These are phyloP conservation scores for Calonectria hawksworthii DNA, from an alignment of 2,329 filamentous ascomycete genomes.

Conservation along the genomic window DNA sequence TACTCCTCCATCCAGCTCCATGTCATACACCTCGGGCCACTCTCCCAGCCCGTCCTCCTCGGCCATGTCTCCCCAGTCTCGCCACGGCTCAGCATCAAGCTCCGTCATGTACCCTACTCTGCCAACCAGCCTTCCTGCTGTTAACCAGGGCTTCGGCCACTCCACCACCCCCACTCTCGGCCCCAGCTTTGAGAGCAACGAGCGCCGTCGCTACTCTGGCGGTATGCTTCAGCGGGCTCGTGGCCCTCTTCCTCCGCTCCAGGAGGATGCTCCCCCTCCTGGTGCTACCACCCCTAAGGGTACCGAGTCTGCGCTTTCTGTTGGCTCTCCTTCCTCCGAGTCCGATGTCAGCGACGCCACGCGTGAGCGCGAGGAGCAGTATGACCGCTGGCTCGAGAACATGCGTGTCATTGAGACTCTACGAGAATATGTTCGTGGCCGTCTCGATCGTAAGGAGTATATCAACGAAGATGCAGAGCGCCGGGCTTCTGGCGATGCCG, in stretches of 20 bases:
- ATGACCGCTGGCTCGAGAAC: slow-evolving; percentile 76
- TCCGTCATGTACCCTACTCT: slow-evolving; percentile 82
- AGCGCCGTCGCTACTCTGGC: slow-evolving; percentile 75
- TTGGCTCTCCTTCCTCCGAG: slow-evolving; percentile 68
- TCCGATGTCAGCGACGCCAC: slow-evolving; percentile 66
- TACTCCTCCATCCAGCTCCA: slow-evolving; percentile 80
- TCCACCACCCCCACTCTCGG: slow-evolving; percentile 80
- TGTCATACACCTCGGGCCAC: slow-evolving; percentile 84
- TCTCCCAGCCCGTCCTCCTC: slow-evolving; percentile 81
- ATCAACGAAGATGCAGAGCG: slow-evolving; percentile 50
- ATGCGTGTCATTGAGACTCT: slow-evolving; percentile 75
- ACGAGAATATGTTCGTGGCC: slow-evolving; percentile 68
- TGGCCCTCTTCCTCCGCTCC: slow-evolving; percentile 56
- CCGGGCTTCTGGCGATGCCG: slow-evolving; percentile 37
- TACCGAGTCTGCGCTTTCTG: slow-evolving; percentile 58
- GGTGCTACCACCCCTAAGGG: slow-evolving; percentile 60
- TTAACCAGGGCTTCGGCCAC: slow-evolving; percentile 78
- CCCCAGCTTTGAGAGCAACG: slow-evolving; percentile 73
- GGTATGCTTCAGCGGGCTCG: slow-evolving; percentile 75
- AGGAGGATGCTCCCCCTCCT: slow-evolving; percentile 50
- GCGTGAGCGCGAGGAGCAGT: slow-evolving; percentile 71
- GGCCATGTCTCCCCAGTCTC: slow-evolving; percentile 76
- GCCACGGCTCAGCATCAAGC: slow-evolving; percentile 69
- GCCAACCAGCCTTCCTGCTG: slow-evolving; percentile 66
- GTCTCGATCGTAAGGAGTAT: slow-evolving; percentile 71